Evolutionary conservation across 768 basidiomycete genomes (phyloP).

Genomic region (Phanerochaete carnosa): DNA sequence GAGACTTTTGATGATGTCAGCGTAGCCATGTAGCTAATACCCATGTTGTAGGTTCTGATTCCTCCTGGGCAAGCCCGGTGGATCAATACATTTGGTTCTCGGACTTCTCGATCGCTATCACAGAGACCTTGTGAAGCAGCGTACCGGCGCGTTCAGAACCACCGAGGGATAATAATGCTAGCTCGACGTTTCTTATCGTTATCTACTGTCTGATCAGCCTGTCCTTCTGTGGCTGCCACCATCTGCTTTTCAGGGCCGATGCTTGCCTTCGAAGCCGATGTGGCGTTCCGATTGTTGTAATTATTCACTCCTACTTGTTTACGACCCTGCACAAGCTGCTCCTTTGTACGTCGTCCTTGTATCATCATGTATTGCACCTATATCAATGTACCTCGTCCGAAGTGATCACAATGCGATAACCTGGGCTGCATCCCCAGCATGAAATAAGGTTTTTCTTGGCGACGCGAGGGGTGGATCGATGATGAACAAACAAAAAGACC

Average conservation of each 20-base stretch:
- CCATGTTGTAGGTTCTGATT: slow-evolving; percentile 37
- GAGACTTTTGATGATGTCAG: background rate
- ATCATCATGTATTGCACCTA: too few relatives aligned
- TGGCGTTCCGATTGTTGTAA: too few relatives aligned
- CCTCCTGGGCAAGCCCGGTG: slow-evolving; percentile 55
- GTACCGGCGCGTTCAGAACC: background rate
- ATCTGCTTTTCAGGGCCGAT: too few relatives aligned
- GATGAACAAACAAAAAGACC: background rate
- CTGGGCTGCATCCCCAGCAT: background rate
- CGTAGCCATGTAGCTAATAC: background rate
- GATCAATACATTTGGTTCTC: slow-evolving; percentile 64
- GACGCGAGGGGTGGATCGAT: background rate
- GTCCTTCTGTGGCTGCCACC: too few relatives aligned
- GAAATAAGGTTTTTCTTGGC: background rate
- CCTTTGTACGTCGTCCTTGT: too few relatives aligned
- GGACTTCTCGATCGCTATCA: slow-evolving; percentile 66
- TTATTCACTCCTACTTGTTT: too few relatives aligned
- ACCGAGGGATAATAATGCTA: too few relatives aligned
- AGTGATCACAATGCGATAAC: background rate
- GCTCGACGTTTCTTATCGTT: too few relatives aligned
- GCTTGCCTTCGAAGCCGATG: too few relatives aligned
- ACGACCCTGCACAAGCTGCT: too few relatives aligned
- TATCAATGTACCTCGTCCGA: too few relatives aligned
- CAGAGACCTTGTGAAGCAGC: slow-evolving; percentile 24
- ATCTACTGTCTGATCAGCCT: too few relatives aligned